A percentile compares a stretch with the other conserved stretches of the same genome.
Conservation (phyloP, 805 yeast genomes). For the Sugiyamaella americana region DNA sequence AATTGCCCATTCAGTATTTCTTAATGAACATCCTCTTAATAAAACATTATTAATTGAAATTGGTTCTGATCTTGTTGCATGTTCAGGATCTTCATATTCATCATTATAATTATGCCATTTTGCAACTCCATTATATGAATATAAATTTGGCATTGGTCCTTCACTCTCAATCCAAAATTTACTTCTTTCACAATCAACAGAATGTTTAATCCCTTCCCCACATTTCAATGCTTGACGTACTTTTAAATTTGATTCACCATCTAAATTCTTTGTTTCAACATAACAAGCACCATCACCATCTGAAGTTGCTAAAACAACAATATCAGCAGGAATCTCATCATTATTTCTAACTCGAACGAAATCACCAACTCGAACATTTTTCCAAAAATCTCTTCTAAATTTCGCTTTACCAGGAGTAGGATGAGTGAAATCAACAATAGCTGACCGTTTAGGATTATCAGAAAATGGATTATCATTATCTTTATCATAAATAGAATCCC, state of each 20-base stretch:
- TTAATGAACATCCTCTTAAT: slow-evolving; percentile 64
- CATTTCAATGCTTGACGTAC: slow-evolving; percentile 50
- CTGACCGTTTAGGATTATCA: slow-evolving; percentile 1
- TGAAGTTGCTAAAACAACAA: slow-evolving; percentile 60
- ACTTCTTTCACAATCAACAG: slow-evolving; percentile 51
- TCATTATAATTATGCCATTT: slow-evolving; percentile 36
- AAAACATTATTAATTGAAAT: slow-evolving; percentile 58
- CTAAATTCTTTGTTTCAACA: slow-evolving; percentile 66
- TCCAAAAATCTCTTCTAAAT: slow-evolving; percentile 60
- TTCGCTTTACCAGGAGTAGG: slow-evolving; percentile 33
- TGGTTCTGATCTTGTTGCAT: slow-evolving; percentile 41
- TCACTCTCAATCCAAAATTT: slow-evolving; percentile 63
- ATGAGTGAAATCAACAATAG: slow-evolving; percentile 24
- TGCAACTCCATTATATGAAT: slow-evolving; percentile 60
- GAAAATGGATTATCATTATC: slow-evolving; percentile 8
- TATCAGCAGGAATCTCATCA: slow-evolving; percentile 77
- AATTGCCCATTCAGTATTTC: slow-evolving; percentile 74
- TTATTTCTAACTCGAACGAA: slow-evolving; percentile 60
- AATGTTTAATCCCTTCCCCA: slow-evolving; percentile 52
- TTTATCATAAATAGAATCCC: slow-evolving; percentile 15
- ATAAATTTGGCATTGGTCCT: slow-evolving; percentile 58
- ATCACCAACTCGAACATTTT: slow-evolving; percentile 72
- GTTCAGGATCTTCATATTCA: slow-evolving; percentile 18
- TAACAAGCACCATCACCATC: slow-evolving; percentile 66
- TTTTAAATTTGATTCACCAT: slow-evolving; percentile 75